These are phyloP conservation scores for Picochlorum sp. DNA, from an alignment of 139 green algal genomes.

Conservation along the genomic window DNA sequence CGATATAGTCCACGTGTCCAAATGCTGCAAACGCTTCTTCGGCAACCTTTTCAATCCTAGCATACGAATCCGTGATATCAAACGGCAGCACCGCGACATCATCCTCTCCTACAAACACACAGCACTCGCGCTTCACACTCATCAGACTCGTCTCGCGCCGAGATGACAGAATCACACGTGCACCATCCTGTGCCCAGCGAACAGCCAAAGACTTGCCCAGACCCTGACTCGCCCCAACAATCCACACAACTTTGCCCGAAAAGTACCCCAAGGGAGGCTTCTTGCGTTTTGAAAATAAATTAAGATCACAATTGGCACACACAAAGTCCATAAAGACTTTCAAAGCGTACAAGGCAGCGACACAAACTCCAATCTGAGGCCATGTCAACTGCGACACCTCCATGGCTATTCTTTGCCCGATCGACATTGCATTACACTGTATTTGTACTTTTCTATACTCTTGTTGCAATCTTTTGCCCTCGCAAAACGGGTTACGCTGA, in stretches of 20 bases:
- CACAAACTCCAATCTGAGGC: neutral
- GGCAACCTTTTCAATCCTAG: slow-evolving; percentile 10
- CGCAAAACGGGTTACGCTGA: too few relatives aligned
- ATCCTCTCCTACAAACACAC: neutral
- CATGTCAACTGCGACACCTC: neutral
- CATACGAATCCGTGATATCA: slow-evolving; percentile 54
- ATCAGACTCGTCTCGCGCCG: slow-evolving; percentile 45
- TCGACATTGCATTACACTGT: too few relatives aligned
- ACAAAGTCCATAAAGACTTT: neutral
- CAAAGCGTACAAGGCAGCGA: neutral
- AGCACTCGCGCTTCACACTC: slow-evolving; percentile 36
- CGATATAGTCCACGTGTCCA: slow-evolving; percentile 52
- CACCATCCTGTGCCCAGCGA: slow-evolving; percentile 47
- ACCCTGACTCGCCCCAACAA: slow-evolving; percentile 69
- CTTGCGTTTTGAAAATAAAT: slow-evolving; percentile 24
- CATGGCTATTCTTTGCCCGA: too few relatives aligned
- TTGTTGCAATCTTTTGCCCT: too few relatives aligned
- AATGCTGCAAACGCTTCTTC: slow-evolving; percentile 38
- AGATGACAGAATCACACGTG: slow-evolving; percentile 61
- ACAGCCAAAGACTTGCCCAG: slow-evolving; percentile 52
- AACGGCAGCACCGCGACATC: slow-evolving; percentile 56
- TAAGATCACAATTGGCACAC: slow-evolving; percentile 42
- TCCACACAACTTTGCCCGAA: slow-evolving; percentile 68
- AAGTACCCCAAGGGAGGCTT: slow-evolving; percentile 29
- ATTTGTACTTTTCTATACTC: too few relatives aligned